phyloP scores from a whole-genome alignment of 1,284 basidiomycete species.

The Papiliotrema terrestris region DNA sequence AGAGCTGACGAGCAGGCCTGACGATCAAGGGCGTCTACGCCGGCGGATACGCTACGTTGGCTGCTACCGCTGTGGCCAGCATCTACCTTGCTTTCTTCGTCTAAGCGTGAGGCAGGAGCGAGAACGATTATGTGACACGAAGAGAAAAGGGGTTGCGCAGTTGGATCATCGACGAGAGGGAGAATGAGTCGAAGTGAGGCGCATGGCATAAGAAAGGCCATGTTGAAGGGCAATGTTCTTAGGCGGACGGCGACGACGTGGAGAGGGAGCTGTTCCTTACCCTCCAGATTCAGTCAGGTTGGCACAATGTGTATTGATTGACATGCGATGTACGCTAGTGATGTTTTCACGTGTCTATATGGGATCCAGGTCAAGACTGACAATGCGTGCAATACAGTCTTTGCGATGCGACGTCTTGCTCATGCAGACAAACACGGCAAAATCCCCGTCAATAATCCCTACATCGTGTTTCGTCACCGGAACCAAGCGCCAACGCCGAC shows the following conservation, averaged over 20 bases:
- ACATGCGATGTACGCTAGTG: slow-evolving; percentile 4
- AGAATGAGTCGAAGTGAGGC: not conserved
- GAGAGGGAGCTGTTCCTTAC: not conserved
- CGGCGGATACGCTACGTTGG: slow-evolving; percentile 80
- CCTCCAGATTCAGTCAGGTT: not conserved
- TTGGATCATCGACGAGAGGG: not conserved
- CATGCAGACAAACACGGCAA: no score
- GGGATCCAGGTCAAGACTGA: not conserved
- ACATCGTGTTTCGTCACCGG: slow-evolving; percentile 12
- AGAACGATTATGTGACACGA: no score
- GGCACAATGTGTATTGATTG: not conserved
- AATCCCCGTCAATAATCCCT: no score
- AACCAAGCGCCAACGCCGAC: slow-evolving; percentile 46
- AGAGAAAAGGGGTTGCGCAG: no score
- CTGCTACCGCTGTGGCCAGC: slow-evolving; percentile 70
- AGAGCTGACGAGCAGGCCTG: slow-evolving; percentile 58
- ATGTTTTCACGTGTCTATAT: not conserved
- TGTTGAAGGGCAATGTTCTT: no score
- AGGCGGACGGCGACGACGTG: not conserved
- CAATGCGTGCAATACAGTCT: not conserved
- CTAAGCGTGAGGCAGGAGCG: slow-evolving; percentile 14
- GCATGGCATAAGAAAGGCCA: no score
- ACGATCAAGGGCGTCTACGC: slow-evolving; percentile 72
- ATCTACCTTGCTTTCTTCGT: slow-evolving; percentile 59
- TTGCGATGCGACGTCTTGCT: not conserved